Conservation (phyloP, 2,329 filamentous ascomycete species). For the Sarocladiaceae sp. region DNA sequence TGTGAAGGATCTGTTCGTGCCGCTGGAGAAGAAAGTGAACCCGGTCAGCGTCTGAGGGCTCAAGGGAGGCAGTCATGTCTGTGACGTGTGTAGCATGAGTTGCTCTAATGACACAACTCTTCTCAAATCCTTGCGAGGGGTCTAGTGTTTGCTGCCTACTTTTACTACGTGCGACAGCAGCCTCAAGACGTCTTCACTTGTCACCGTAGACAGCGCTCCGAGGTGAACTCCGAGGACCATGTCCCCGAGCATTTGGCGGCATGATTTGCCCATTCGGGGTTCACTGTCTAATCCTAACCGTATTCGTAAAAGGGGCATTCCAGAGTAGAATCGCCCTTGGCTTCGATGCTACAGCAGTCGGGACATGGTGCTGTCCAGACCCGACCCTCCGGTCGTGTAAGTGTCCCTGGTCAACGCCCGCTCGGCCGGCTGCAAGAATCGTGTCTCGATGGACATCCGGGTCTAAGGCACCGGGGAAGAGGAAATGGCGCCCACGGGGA, state of each 20-base stretch:
- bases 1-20: not conserved
- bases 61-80: not conserved
- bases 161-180: not conserved
- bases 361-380: not conserved
- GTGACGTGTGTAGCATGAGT: not conserved
- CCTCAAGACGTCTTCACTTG: not conserved
- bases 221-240: not conserved
- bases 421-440: not conserved
- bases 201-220: not conserved
- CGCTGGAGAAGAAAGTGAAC: not conserved
- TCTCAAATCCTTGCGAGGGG: not conserved
- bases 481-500: not conserved
- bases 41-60: not conserved
- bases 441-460: not conserved
- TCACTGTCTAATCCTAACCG: not conserved
- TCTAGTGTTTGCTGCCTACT: not conserved
- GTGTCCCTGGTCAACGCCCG: not conserved
- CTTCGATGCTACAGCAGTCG: not conserved
- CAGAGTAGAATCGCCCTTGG: not conserved
- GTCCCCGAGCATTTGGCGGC: not conserved
- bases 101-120: not conserved
- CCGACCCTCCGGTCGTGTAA: not conserved
- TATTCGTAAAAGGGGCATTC: not conserved
- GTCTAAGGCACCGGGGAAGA: not conserved
- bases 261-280: not conserved